phyloP scores from a whole-genome alignment of 176 grass and related monocot genomes.

The sorghum (Sorghum bicolor) region Sorghum_bicolor_NCBIv3 NC_012873.2:67964001-67964500 shows the following conservation, averaged over 20 bases:
- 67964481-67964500: no score
- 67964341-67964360: not conserved
- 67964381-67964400: no score
- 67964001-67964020: no score
- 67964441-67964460: no score
- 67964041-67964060: not conserved
- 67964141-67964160: not conserved
- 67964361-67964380: no score
- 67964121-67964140: not conserved
- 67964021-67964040: not conserved
- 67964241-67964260: slow-evolving; percentile 70
- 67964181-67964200: not conserved
- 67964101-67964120: no score
- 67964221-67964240: slow-evolving; percentile 37
- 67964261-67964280: slow-evolving; percentile 17
- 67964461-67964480: no score
- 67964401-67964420: not conserved
- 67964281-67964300: slow-evolving; percentile 43
- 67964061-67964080: not conserved
- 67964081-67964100: not conserved
- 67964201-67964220: not conserved
- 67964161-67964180: not conserved
- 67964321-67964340: slow-evolving; percentile 63
- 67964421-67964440: not conserved
- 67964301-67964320: slow-evolving; percentile 64